Percentiles rank a stretch among this genome's conserved stretches.
Conservation (phyloP, 2,329 filamentous ascomycete genomes). For the Phialemonium atrogriseum region DNA sequence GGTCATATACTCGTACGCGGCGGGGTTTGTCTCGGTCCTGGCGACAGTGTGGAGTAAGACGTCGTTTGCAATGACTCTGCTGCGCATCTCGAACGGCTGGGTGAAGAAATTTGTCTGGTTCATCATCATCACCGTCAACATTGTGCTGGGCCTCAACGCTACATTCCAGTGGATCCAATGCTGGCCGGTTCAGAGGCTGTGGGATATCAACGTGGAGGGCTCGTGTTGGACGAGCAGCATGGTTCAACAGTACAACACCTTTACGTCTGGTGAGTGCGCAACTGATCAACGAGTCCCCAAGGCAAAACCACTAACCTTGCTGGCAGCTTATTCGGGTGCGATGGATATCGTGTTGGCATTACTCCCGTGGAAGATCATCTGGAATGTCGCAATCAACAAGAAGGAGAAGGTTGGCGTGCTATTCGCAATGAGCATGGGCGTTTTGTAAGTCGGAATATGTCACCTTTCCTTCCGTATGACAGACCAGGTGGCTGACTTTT, state of each 20-base stretch:
- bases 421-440: constrained; percentile 10
- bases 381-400: constrained; percentile 6
- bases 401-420: constrained; percentile 8
- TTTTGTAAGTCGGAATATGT: constrained; percentile 23
- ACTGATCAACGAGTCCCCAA: too few species aligned
- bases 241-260: constrained; percentile 3
- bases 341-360: constrained; percentile 10
- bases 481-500: neutral
- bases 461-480: neutral
- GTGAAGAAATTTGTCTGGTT: constrained; percentile 11
- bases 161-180: constrained; percentile 5
- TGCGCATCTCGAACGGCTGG: constrained; percentile 11
- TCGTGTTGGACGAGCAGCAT: constrained; percentile 1
- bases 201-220: constrained; percentile 1
- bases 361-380: constrained; percentile 9
- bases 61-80: constrained; percentile 16
- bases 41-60: constrained; percentile 19
- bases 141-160: constrained; percentile 6
- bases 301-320: too few species aligned
- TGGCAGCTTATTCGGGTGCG: constrained; percentile 6
- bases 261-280: constrained; percentile 2
- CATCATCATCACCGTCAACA: constrained; percentile 11
- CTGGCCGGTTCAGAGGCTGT: constrained; percentile 3
- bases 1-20: constrained; percentile 1
- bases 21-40: constrained; percentile 11